phyloP scores from a whole-genome alignment of 2,329 filamentous ascomycete species.

The Cercospora sp. region DNA sequence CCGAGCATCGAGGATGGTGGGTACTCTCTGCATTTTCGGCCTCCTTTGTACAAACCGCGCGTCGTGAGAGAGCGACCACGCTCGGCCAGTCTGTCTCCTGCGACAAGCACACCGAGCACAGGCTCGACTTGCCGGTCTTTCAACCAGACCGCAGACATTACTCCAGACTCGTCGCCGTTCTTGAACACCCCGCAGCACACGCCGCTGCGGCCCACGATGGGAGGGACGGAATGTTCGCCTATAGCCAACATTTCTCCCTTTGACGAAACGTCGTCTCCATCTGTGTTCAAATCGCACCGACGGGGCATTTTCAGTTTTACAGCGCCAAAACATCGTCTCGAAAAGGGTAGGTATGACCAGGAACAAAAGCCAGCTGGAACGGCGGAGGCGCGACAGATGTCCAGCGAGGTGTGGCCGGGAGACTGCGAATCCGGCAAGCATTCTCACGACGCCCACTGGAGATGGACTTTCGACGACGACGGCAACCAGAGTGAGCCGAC shows the following conservation, averaged over 20 bases:
- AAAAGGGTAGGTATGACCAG: constrained; percentile 50
- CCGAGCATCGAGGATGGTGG: constrained; percentile 99
- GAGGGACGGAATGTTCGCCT: constrained; percentile 29
- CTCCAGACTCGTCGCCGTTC: constrained; percentile 47
- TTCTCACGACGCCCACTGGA: not conserved
- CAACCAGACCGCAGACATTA: constrained; percentile 38
- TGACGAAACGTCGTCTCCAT: constrained; percentile 23
- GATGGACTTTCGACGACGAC: not conserved
- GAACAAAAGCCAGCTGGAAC: constrained; percentile 3
- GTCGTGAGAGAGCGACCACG: constrained; percentile 43
- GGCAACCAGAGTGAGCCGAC: not conserved
- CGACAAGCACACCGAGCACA: constrained; percentile 34
- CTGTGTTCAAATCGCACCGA: constrained; percentile 15
- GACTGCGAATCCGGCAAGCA: not conserved
- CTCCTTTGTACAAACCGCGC: constrained; percentile 17
- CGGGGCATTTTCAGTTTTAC: constrained; percentile 19
- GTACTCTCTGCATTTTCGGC: constrained; percentile 55
- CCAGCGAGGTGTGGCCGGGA: constrained; percentile 2
- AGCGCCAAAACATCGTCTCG: constrained; percentile 51
- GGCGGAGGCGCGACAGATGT: not conserved
- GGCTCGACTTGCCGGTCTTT: constrained; percentile 36
- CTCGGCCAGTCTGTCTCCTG: constrained; percentile 46
- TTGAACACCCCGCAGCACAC: constrained; percentile 44
- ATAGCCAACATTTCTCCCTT: constrained; percentile 21
- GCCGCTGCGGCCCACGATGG: constrained; percentile 34